Percentiles rank a stretch among this genome's conserved stretches.
Conservation (phyloP, 345 rosid species). For the Abelmoschus esculentus region DNA sequence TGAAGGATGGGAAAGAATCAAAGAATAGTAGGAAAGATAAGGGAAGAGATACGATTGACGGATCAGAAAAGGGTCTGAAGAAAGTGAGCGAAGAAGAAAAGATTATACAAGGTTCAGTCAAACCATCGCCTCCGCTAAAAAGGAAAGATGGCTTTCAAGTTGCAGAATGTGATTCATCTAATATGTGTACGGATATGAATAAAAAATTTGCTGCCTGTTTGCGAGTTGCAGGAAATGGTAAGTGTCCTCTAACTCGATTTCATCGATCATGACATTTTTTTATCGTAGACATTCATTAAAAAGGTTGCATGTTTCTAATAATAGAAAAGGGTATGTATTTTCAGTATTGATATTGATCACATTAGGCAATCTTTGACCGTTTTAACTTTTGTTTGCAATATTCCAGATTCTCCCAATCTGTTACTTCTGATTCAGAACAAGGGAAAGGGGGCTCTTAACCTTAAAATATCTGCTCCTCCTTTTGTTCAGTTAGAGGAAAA, state of each 20-base stretch:
- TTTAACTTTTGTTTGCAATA: constrained; percentile 7
- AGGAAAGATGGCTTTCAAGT: constrained; percentile 31
- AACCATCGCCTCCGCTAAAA: background rate
- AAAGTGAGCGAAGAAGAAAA: constrained; percentile 12
- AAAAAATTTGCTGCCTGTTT: constrained; percentile 67
- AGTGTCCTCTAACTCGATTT: background rate
- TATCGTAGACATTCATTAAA: too few species aligned
- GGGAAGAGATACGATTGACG: background rate
- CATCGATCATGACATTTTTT: background rate
- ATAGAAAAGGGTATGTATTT: background rate
- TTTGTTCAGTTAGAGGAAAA: constrained; percentile 40
- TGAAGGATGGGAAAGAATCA: background rate
- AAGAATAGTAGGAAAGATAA: background rate
- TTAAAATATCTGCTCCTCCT: constrained; percentile 52
- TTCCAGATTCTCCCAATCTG: constrained; percentile 57
- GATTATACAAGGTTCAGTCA: constrained; percentile 5
- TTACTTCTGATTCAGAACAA: constrained; percentile 67
- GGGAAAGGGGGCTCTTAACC: constrained; percentile 37
- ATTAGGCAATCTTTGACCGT: constrained; percentile 7
- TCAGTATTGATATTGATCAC: background rate
- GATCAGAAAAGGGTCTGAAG: constrained; percentile 12
- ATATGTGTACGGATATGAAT: constrained; percentile 46
- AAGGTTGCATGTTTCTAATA: background rate
- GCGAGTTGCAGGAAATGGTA: constrained; percentile 74
- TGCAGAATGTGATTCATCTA: constrained; percentile 64